phyloP scores from a whole-genome alignment of 345 rosid species.

The Angophora floribunda region DNA sequence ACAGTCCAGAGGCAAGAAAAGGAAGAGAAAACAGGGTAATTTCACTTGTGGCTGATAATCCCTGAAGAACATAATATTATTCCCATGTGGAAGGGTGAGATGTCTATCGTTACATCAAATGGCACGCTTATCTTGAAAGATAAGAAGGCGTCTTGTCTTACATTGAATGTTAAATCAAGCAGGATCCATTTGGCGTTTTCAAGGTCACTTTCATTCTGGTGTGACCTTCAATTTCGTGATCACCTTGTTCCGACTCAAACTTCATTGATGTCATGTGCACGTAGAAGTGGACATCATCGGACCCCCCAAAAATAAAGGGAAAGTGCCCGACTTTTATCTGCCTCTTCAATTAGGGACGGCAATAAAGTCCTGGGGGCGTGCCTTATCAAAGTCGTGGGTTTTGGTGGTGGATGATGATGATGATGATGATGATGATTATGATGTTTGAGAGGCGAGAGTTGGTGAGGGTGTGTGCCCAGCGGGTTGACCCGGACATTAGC shows the following conservation, averaged over 20 bases:
- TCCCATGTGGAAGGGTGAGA: not conserved
- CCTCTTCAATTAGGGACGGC: not conserved
- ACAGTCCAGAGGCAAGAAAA: not conserved
- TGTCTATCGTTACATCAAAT: not conserved
- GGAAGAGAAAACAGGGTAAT: not conserved
- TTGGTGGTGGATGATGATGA: not conserved
- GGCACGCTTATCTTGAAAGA: not conserved
- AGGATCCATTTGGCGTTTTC: not conserved
- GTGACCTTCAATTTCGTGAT: not conserved
- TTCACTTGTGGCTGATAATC: not conserved
- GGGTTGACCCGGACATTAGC: not conserved
- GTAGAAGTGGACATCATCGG: not conserved
- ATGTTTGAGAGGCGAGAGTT: not conserved
- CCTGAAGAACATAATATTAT: not conserved
- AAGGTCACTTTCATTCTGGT: not conserved
- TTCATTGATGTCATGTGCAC: not conserved
- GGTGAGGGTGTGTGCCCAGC: not conserved
- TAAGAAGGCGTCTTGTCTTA: not conserved
- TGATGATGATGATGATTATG: fast-evolving
- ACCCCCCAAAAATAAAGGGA: no score
- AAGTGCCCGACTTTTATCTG: not conserved
- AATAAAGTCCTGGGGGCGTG: not conserved
- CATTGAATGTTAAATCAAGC: not conserved
- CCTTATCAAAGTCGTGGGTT: not conserved
- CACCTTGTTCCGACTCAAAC: not conserved